Conservation (phyloP, 257 asterid species). For the Plantago elongata region DNA sequence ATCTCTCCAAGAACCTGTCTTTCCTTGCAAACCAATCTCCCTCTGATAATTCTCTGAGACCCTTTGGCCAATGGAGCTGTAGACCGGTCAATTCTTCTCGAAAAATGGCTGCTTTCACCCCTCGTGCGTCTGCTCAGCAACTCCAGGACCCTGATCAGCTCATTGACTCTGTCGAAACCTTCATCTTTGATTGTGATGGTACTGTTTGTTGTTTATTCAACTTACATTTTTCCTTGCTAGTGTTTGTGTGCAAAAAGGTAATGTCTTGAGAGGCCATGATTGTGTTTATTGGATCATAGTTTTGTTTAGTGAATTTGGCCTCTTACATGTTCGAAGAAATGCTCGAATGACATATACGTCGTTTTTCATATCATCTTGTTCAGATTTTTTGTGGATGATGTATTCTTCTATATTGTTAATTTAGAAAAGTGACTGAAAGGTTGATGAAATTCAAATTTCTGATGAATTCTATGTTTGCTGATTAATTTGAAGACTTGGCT, state of each 20-base stretch:
- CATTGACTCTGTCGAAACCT: slow-evolving; percentile 85
- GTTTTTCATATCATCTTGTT: neutral
- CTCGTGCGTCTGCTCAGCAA: slow-evolving; percentile 63
- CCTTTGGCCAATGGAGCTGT: slow-evolving; percentile 42
- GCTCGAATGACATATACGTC: neutral
- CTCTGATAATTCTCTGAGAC: slow-evolving; percentile 30
- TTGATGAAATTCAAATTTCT: neutral
- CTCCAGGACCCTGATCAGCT: slow-evolving; percentile 81
- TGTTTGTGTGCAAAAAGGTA: neutral
- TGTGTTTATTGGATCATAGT: neutral
- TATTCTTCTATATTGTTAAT: no score
- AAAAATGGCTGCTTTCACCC: slow-evolving; percentile 40
- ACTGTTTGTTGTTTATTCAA: slow-evolving; percentile 1
- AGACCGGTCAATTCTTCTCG: slow-evolving; percentile 29
- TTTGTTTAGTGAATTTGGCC: neutral
- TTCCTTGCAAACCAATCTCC: slow-evolving; percentile 38
- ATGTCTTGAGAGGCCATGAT: neutral
- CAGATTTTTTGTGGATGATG: no score
- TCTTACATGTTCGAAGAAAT: no score
- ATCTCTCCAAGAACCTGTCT: slow-evolving; percentile 31
- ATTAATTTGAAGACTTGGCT: neutral
- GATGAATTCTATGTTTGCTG: neutral
- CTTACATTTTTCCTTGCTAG: neutral
- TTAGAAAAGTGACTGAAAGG: no score
- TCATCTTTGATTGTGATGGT: slow-evolving; percentile 99